Conservation (phyloP, 1,284 basidiomycete genomes). For the Ganoderma sp. region DNA sequence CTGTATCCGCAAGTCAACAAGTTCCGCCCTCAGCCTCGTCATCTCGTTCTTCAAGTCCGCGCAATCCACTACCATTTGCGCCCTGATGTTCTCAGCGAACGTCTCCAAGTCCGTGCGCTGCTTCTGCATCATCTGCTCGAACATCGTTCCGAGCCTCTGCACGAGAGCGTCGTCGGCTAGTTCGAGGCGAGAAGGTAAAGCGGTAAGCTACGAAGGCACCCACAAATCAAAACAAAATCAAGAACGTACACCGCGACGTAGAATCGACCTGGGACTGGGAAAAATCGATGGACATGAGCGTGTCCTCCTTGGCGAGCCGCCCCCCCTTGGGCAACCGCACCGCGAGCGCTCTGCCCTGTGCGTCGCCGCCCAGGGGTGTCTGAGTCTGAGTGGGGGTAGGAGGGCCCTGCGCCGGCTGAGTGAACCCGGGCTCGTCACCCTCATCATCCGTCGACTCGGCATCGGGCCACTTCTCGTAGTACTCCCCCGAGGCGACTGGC, state of each 20-base stretch:
- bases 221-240: not conserved
- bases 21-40: not conserved
- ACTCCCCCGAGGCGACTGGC: not conserved
- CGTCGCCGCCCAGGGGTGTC: too few relatives aligned
- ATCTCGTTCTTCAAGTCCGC: constrained; percentile 9
- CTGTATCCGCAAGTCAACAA: constrained; percentile 4
- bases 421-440: not conserved
- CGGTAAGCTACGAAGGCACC: not conserved
- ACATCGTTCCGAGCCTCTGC: not conserved
- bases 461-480: not conserved
- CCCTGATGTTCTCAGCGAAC: not conserved
- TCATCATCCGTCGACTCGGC: not conserved
- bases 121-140: constrained; percentile 5
- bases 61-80: not conserved
- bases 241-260: not conserved
- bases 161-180: not conserved
- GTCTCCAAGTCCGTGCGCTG: constrained; percentile 4
- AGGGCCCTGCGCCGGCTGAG: not conserved
- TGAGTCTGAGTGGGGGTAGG: not conserved
- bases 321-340: not conserved
- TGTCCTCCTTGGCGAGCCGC: constrained; percentile 11
- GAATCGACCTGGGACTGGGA: not conserved
- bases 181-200: not conserved
- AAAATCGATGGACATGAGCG: constrained; percentile 11
- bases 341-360: too few relatives aligned